These are phyloP conservation scores for Suillus hirtellus DNA, from an alignment of 768 basidiomycete species.

Conservation along the genomic window DNA sequence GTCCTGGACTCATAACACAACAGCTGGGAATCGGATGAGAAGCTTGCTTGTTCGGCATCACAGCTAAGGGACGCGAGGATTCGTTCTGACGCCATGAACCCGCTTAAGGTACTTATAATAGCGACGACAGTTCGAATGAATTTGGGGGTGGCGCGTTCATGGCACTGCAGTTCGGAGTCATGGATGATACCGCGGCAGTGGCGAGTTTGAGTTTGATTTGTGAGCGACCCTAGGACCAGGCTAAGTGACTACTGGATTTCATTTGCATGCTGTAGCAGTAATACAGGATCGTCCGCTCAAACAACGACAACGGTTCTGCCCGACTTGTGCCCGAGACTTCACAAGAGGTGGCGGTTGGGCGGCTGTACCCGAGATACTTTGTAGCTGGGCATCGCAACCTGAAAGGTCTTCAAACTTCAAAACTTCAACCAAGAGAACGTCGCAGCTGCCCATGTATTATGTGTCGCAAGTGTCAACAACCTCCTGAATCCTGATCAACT, in stretches of 20 bases:
- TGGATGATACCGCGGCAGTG: background rate
- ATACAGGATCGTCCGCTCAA: background rate
- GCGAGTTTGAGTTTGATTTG: background rate
- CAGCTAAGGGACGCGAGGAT: background rate
- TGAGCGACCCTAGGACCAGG: background rate
- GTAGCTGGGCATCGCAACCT: too few species aligned
- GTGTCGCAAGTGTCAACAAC: too few species aligned
- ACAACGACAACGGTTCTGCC: background rate
- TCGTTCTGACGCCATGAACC: background rate
- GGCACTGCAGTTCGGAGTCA: background rate
- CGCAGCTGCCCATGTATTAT: too few species aligned
- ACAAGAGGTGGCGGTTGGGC: background rate
- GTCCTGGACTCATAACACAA: background rate
- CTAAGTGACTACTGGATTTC: background rate
- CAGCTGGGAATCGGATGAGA: background rate
- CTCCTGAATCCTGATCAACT: too few species aligned
- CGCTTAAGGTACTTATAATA: slow-evolving; percentile 2
- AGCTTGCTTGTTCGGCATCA: background rate
- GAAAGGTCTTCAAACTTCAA: too few species aligned
- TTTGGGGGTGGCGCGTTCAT: background rate
- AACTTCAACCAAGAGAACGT: too few species aligned
- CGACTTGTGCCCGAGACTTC: background rate
- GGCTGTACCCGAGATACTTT: background rate
- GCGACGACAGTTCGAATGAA: background rate
- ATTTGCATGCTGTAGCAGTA: background rate